phyloP scores from a whole-genome alignment of 2,329 filamentous ascomycete species.

The Talaromyces marneffei region DNA sequence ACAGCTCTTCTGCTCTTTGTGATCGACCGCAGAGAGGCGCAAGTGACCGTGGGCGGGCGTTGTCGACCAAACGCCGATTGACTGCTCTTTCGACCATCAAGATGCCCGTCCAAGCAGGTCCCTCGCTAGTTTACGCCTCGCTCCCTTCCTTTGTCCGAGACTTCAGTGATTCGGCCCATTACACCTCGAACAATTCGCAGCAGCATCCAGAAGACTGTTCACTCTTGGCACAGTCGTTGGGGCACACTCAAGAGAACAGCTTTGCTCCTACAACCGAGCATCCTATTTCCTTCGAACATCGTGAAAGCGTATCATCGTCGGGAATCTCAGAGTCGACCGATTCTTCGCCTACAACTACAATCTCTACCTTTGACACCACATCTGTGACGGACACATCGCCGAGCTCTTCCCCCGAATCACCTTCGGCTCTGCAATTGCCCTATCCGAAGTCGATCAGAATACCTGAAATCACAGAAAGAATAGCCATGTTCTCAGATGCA shows the following conservation, averaged over 20 bases:
- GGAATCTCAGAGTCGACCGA: constrained; percentile 73
- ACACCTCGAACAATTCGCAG: constrained; percentile 12
- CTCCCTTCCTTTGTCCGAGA: constrained; percentile 51
- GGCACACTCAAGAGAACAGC: constrained; percentile 3
- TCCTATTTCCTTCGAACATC: constrained; percentile 30
- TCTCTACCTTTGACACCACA: constrained; percentile 87
- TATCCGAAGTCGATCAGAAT: constrained; percentile 36
- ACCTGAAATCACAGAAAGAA: constrained; percentile 23
- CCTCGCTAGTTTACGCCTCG: constrained; percentile 37
- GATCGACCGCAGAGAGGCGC: constrained; percentile 22
- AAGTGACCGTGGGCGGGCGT: constrained; percentile 24
- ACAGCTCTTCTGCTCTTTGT: constrained; percentile 21
- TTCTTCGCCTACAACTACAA: constrained; percentile 89
- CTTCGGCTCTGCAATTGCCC: constrained; percentile 60
- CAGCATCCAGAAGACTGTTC: constrained; percentile 27
- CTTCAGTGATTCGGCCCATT: constrained; percentile 39
- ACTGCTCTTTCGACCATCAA: constrained; percentile 17
- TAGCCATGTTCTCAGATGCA: constrained; percentile 19
- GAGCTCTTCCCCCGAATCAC: constrained; percentile 87
- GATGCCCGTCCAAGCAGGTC: constrained; percentile 38
- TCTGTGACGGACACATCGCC: constrained; percentile 86
- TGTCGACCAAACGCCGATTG: constrained; percentile 27
- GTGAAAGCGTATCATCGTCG: constrained; percentile 41
- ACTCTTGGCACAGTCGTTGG: constrained; percentile 5
- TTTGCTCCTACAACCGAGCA: constrained; percentile 6